Evolutionary conservation across 352 stramenopile genomes (phyloP).

Genomic region (Phytopythium mirpurense): DNA sequence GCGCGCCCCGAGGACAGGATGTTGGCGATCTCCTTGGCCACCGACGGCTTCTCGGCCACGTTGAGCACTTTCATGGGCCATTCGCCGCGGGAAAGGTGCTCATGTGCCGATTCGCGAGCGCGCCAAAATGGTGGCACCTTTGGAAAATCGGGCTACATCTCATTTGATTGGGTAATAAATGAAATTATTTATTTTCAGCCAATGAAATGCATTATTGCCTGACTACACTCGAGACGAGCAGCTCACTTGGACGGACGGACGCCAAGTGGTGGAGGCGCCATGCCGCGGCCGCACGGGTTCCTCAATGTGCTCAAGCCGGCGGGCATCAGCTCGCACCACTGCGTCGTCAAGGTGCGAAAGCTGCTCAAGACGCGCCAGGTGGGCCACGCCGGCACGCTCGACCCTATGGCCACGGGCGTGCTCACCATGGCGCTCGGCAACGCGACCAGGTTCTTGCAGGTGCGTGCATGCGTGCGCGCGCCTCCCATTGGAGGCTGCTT

Average conservation of each 20-base stretch:
- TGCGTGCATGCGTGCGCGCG: no score
- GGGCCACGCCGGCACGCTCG: slow-evolving; percentile 81
- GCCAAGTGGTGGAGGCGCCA: no score
- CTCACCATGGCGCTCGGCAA: slow-evolving; percentile 73
- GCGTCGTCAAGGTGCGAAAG: slow-evolving; percentile 59
- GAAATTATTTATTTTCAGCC: slow-evolving; percentile 1
- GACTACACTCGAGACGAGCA: not conserved
- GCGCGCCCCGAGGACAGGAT: slow-evolving; percentile 85
- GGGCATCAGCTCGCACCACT: slow-evolving; percentile 76
- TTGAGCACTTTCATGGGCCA: slow-evolving; percentile 88
- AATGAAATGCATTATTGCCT: slow-evolving; percentile 4
- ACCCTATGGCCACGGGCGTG: slow-evolving; percentile 86
- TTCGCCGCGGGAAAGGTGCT: slow-evolving; percentile 12
- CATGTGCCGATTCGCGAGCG: not conserved
- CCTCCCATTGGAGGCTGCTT: no score
- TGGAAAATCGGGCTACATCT: no score
- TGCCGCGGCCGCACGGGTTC: slow-evolving; percentile 32
- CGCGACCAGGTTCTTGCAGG: slow-evolving; percentile 81
- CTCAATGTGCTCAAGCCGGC: slow-evolving; percentile 76
- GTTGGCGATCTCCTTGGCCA: slow-evolving; percentile 95
- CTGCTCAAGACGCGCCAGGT: slow-evolving; percentile 70
- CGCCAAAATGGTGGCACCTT: slow-evolving; percentile 3
- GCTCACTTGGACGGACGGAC: no score
- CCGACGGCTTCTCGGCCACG: slow-evolving; percentile 99
- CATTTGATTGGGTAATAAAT: slow-evolving; percentile 17